Conservation (phyloP, 441 rosid species). For the Mallotus repandus region DNA sequence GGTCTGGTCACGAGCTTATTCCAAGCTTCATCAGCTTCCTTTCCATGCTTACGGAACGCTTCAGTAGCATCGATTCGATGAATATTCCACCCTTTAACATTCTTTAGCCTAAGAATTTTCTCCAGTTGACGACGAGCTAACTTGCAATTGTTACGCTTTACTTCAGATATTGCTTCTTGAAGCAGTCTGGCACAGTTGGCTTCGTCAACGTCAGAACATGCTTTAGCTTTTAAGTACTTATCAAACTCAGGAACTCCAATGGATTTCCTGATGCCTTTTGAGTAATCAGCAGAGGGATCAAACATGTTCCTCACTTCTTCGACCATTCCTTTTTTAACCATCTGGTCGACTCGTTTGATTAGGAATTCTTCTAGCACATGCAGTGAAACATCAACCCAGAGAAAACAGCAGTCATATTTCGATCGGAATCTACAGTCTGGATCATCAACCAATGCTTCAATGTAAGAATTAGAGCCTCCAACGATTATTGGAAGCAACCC, state of each 20-base stretch:
- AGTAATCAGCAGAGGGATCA: slow-evolving; percentile 43
- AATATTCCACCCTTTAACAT: slow-evolving; percentile 56
- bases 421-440: slow-evolving; percentile 33
- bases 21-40: slow-evolving; percentile 62
- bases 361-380: slow-evolving; percentile 38
- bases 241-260: slow-evolving; percentile 79
- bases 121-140: slow-evolving; percentile 57
- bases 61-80: slow-evolving; percentile 64
- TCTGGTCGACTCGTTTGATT: slow-evolving; percentile 46
- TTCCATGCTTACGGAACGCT: slow-evolving; percentile 39
- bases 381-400: slow-evolving; percentile 53
- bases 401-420: slow-evolving; percentile 46
- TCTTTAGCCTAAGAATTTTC: slow-evolving; percentile 56
- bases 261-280: slow-evolving; percentile 53
- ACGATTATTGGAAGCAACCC: slow-evolving; percentile 53
- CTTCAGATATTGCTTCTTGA: slow-evolving; percentile 41
- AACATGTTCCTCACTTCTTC: slow-evolving; percentile 46
- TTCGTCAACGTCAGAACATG: slow-evolving; percentile 30
- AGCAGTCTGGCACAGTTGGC: slow-evolving; percentile 33
- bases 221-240: slow-evolving; percentile 42
- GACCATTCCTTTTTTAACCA: slow-evolving; percentile 42
- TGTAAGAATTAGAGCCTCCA: slow-evolving; percentile 64
- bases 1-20: slow-evolving; percentile 52
- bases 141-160: slow-evolving; percentile 52
- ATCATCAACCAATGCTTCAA: slow-evolving; percentile 49